phyloP scores from a whole-genome alignment of 805 yeast genomes.

The Saccharomycopsis microspora region DNA sequence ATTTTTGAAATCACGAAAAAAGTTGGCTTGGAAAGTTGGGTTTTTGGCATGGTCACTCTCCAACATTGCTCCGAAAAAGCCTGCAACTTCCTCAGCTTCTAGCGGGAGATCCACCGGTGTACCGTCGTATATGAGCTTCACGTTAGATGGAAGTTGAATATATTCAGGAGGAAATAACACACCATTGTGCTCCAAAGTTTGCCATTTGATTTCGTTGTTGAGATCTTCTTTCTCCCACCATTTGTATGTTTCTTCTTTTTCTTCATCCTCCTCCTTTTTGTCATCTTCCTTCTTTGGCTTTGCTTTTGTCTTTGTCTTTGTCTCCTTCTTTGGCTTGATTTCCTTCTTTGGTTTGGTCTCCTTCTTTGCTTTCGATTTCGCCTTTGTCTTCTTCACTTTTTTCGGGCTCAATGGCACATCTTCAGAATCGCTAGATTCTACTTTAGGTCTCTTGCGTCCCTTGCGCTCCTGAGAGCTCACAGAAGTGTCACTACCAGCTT shows the following conservation, averaged over 20 bases:
- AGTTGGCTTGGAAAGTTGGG: constrained; percentile 77
- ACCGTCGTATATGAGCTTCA: constrained; percentile 67
- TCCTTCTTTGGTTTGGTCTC: constrained; percentile 7
- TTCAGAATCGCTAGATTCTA: constrained; percentile 8
- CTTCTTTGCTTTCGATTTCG: constrained; percentile 3
- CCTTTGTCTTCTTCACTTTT: constrained; percentile 5
- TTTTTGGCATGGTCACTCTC: constrained; percentile 84
- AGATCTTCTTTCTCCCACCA: constrained; percentile 80
- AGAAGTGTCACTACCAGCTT: too few species aligned
- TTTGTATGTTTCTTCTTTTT: constrained; percentile 52
- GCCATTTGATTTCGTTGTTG: constrained; percentile 79
- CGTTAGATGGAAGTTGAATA: constrained; percentile 70
- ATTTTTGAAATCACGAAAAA: constrained; percentile 63
- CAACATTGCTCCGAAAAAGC: constrained; percentile 81
- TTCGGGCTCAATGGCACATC: constrained; percentile 11
- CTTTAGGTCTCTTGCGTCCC: background rate
- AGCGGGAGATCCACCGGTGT: constrained; percentile 63
- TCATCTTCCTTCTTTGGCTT: constrained; percentile 11
- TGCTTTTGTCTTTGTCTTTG: background rate
- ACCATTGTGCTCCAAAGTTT: constrained; percentile 75
- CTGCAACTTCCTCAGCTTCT: constrained; percentile 94
- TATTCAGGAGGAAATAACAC: constrained; percentile 90
- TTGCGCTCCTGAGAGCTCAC: background rate
- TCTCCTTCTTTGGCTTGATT: constrained; percentile 5
- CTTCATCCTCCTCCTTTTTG: constrained; percentile 29